Percentiles rank a stretch among this genome's conserved stretches.
Evolutionary conservation across 176 grass and related monocot genomes (phyloP).

Genomic region (Rhynchospora pubera): DNA sequence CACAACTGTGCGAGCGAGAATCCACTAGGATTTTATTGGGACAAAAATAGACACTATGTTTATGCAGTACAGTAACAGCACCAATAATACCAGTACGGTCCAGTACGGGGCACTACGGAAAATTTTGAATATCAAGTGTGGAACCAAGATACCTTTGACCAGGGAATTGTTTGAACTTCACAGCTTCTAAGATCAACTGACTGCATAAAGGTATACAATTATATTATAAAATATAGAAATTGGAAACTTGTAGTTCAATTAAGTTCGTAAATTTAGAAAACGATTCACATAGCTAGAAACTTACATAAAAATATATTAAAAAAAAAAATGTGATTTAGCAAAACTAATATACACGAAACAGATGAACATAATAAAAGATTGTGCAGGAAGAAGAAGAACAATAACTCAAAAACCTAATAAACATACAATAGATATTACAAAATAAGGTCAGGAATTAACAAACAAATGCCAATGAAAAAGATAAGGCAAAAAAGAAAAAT

Average conservation of each 20-base stretch:
- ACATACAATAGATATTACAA: neutral
- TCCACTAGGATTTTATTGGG: neutral
- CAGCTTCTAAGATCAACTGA: constrained; percentile 74
- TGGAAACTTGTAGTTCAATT: no score
- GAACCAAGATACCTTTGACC: constrained; percentile 41
- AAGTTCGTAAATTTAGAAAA: no score
- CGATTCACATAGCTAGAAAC: neutral
- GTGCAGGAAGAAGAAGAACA: neutral
- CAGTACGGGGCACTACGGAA: neutral
- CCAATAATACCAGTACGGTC: neutral
- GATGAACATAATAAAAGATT: neutral
- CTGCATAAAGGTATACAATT: constrained; percentile 28
- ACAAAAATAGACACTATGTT: neutral
- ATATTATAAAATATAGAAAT: neutral
- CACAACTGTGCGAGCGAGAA: neutral
- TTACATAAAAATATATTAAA: neutral
- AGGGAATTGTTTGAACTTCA: constrained; percentile 39
- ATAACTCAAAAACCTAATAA: neutral
- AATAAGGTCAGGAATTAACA: neutral
- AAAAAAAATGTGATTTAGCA: neutral
- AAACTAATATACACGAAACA: neutral
- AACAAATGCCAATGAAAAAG: neutral
- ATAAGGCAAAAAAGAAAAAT: neutral
- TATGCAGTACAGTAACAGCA: neutral
- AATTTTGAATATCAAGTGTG: neutral